These are phyloP conservation scores for Hypoxylon sp. DNA, from an alignment of 2,329 filamentous ascomycete species.

Conservation along the genomic window DNA sequence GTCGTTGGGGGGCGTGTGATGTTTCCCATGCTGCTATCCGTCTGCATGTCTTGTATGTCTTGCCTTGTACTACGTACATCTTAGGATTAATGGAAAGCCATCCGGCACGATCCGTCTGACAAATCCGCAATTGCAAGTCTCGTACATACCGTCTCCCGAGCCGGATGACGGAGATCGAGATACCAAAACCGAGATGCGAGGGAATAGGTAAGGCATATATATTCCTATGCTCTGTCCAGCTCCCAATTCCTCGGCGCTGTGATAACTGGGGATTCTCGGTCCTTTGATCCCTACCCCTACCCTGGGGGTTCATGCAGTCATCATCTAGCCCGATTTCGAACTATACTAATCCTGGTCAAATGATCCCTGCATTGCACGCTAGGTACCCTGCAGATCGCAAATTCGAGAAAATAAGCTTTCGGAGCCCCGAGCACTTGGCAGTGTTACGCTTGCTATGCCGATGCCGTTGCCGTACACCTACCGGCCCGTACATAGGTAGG, in stretches of 20 bases:
- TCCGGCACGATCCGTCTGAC: neutral
- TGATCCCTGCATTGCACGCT: neutral
- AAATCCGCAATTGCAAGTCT: constrained; percentile 7
- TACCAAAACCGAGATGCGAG: constrained; percentile 15
- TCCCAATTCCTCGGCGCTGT: constrained; percentile 2
- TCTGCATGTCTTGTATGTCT: constrained; percentile 6
- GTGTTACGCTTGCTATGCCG: neutral
- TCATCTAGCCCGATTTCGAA: neutral
- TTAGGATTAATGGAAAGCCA: constrained; percentile 1
- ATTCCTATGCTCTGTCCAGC: constrained; percentile 11
- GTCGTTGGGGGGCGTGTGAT: constrained; percentile 6
- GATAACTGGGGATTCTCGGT: constrained; percentile 10
- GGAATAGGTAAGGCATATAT: constrained; percentile 31
- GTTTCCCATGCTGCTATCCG: neutral
- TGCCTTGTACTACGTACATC: neutral
- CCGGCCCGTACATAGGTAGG: constrained; percentile 21
- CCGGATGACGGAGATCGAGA: constrained; percentile 28
- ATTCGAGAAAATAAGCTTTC: constrained; percentile 35
- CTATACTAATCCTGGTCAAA: neutral
- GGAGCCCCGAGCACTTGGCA: constrained; percentile 31
- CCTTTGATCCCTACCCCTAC: constrained; percentile 9
- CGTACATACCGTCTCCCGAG: constrained; percentile 10
- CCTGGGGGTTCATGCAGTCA: neutral
- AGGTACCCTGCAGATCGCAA: neutral
- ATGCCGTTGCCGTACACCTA: neutral